Conservation (phyloP, 2,329 filamentous ascomycete species). For the Botrytis medusae region DNA sequence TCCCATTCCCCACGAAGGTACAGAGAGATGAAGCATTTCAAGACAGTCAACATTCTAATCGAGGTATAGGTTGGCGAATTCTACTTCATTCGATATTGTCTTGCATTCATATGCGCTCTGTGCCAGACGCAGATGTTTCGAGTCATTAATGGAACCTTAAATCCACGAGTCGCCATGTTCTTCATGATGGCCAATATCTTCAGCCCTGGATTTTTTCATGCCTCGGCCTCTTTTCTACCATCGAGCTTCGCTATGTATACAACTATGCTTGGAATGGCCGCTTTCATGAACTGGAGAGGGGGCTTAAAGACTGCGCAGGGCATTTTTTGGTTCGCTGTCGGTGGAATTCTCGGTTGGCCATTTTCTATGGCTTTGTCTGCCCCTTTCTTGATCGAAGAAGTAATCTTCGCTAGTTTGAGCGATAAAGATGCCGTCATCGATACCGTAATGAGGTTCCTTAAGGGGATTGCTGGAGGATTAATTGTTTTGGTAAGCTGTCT, state of each 20-base stretch:
- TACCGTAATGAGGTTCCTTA: constrained; percentile 59
- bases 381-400: constrained; percentile 80
- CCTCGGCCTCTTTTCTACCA: constrained; percentile 81
- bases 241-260: constrained; percentile 98
- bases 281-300: constrained; percentile 87
- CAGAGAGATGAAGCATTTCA: background rate
- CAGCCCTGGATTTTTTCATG: constrained; percentile 91
- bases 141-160: constrained; percentile 72
- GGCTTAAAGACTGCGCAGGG: constrained; percentile 78
- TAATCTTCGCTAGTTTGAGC: constrained; percentile 55
- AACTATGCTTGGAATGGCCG: constrained; percentile 78
- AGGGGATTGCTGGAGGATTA: constrained; percentile 56
- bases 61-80: constrained; percentile 65
- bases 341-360: constrained; percentile 87
- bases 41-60: constrained; percentile 19
- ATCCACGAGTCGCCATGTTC: constrained; percentile 79
- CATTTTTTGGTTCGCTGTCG: constrained; percentile 87
- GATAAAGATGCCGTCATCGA: constrained; percentile 60
- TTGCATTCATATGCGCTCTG: constrained; percentile 75
- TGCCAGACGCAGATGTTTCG: constrained; percentile 82
- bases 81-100: constrained; percentile 75
- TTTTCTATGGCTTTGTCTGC: constrained; percentile 81
- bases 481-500: constrained; percentile 36
- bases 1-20: constrained; percentile 62
- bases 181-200: constrained; percentile 76